A percentile compares a stretch with the other conserved stretches of the same genome.
phyloP scores from a whole-genome alignment of 1,139 yeast species.

The Wickerhamomyces sp. region DNA sequence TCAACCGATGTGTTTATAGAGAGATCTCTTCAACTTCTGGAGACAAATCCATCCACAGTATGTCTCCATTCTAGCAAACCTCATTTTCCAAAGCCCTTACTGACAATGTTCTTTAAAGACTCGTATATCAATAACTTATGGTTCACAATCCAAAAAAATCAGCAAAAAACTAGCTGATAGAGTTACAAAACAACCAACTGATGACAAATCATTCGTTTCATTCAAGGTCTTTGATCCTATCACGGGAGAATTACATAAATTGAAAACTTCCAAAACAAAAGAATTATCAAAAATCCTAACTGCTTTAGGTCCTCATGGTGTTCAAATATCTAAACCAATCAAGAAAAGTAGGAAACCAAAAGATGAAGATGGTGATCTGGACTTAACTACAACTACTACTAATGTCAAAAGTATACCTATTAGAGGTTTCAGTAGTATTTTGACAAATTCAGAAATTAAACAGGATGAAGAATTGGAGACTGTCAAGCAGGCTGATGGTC shows the following conservation, averaged over 20 bases:
- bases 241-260: conserved; percentile 62
- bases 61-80: conserved; percentile 9
- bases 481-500: conserved; percentile 5
- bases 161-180: conserved; percentile 25
- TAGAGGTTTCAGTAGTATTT: conserved; percentile 28
- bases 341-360: conserved; percentile 9
- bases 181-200: conserved; percentile 21
- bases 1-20: conserved; percentile 48
- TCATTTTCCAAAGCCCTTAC: background rate
- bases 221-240: conserved; percentile 72
- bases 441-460: conserved; percentile 32
- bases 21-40: conserved; percentile 40
- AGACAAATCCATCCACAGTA: conserved; percentile 44
- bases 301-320: conserved; percentile 84
- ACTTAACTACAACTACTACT: conserved; percentile 1
- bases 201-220: conserved; percentile 34
- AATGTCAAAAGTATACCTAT: conserved; percentile 4
- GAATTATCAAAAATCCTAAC: conserved; percentile 76
- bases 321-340: conserved; percentile 32
- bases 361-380: conserved; percentile 2
- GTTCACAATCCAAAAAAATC: conserved; percentile 29
- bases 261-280: conserved; percentile 59
- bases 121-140: conserved; percentile 44
- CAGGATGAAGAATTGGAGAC: conserved; percentile 22
- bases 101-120: conserved; percentile 24